Percentiles rank a stretch among this genome's conserved stretches.
Conservation (phyloP, 176 grass and related monocot species). For the Triticum monococcum region DNA sequence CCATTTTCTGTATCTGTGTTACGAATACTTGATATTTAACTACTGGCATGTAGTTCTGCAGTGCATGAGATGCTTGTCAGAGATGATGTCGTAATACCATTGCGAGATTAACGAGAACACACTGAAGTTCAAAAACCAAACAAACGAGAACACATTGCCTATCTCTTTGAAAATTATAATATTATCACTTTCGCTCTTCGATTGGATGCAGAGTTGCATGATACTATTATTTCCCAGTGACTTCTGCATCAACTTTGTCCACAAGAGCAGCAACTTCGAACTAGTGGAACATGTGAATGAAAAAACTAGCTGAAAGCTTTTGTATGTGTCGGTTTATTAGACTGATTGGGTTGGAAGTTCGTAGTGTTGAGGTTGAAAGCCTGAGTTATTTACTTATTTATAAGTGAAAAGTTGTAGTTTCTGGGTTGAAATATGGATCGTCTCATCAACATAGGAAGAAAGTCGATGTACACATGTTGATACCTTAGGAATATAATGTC, state of each 20-base stretch:
- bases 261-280: background rate
- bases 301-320: no score
- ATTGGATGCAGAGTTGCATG: background rate
- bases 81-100: background rate
- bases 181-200: background rate
- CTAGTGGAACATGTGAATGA: background rate
- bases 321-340: background rate
- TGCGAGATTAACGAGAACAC: background rate
- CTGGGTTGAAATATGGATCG: background rate
- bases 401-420: background rate
- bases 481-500: background rate
- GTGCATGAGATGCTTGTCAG: background rate
- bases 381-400: no score
- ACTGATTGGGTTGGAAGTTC: background rate
- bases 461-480: no score
- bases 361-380: no score
- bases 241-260: background rate
- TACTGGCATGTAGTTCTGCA: background rate
- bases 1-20: background rate
- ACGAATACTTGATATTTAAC: background rate
- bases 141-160: background rate
- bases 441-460: no score
- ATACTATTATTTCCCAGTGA: background rate
- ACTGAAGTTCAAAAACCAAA: no score
- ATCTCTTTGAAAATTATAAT: background rate